Percentiles rank a stretch among this genome's conserved stretches.
phyloP scores from a whole-genome alignment of 2,329 filamentous ascomycete genomes.

The Hortaea werneckii region DNA sequence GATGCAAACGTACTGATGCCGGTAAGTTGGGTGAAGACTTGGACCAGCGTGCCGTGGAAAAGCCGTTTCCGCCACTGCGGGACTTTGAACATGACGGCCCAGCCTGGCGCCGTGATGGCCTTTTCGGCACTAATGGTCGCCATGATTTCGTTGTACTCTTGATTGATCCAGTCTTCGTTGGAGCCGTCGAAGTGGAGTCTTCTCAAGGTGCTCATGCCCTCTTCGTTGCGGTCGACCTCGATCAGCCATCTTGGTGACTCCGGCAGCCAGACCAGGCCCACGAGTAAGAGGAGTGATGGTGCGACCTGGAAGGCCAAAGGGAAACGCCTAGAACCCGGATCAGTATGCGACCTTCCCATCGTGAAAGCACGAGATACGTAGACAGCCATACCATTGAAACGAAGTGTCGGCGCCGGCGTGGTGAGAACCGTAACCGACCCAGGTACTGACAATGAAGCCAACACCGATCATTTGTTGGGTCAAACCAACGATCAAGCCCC shows the following conservation, averaged over 20 bases:
- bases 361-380: conserved; percentile 1
- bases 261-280: conserved; percentile 29
- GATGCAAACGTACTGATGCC: conserved; percentile 37
- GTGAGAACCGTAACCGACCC: conserved; percentile 41
- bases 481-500: conserved; percentile 34
- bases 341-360: too few relatives aligned
- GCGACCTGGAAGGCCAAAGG: conserved; percentile 35
- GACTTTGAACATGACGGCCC: conserved; percentile 48
- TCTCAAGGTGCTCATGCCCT: conserved; percentile 16
- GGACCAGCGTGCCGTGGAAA: conserved; percentile 50
- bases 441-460: conserved; percentile 46
- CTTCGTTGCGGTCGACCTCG: conserved; percentile 26
- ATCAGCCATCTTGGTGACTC: conserved; percentile 37
- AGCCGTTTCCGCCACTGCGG: conserved; percentile 52
- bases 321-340: conserved; percentile 20
- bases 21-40: conserved; percentile 57
- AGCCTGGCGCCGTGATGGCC: conserved; percentile 43
- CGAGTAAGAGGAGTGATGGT: conserved; percentile 31
- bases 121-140: conserved; percentile 52
- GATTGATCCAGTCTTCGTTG: conserved; percentile 48
- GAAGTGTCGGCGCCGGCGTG: conserved; percentile 26
- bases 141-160: conserved; percentile 51
- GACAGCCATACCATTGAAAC: conserved; percentile 30
- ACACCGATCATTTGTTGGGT: conserved; percentile 49
- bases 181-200: conserved; percentile 46